Percentiles rank a stretch among this genome's conserved stretches.
phyloP scores from a whole-genome alignment of 805 yeast genomes.

The Starmerella bombicola region DNA sequence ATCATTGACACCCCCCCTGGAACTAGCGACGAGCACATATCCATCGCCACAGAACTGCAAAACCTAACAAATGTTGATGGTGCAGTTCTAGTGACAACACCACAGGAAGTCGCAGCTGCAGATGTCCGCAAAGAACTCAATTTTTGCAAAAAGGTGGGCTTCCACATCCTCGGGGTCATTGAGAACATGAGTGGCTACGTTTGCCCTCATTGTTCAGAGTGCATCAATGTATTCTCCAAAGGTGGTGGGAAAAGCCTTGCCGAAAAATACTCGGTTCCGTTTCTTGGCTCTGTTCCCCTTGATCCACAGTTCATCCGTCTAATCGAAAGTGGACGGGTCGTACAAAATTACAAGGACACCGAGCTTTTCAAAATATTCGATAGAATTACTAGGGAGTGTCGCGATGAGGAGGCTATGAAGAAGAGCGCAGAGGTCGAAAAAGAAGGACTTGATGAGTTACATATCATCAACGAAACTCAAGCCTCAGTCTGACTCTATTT shows the following conservation, averaged over 20 bases:
- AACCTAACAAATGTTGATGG: slow-evolving; percentile 60
- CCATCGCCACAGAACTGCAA: slow-evolving; percentile 78
- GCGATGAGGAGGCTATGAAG: not conserved
- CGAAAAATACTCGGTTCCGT: slow-evolving; percentile 46
- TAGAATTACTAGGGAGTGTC: slow-evolving; percentile 34
- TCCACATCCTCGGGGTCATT: slow-evolving; percentile 47
- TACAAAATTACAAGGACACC: slow-evolving; percentile 24
- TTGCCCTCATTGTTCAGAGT: slow-evolving; percentile 84
- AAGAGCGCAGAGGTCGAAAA: not conserved
- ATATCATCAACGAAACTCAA: no score
- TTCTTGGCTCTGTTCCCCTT: slow-evolving; percentile 80
- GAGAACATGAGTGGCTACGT: slow-evolving; percentile 94
- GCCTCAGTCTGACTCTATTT: no score
- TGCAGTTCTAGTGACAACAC: slow-evolving; percentile 90
- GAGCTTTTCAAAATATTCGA: slow-evolving; percentile 36
- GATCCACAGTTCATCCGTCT: slow-evolving; percentile 83
- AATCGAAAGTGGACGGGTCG: slow-evolving; percentile 53
- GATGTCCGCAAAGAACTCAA: slow-evolving; percentile 93
- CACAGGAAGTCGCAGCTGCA: slow-evolving; percentile 83
- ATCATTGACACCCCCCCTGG: slow-evolving; percentile 98
- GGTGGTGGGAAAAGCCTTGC: slow-evolving; percentile 83
- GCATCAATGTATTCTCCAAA: slow-evolving; percentile 75
- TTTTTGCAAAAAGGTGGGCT: slow-evolving; percentile 83
- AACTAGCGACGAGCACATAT: slow-evolving; percentile 94
- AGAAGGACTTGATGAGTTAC: no score